A percentile compares a stretch with the other conserved stretches of the same genome.
Conservation (phyloP, 2,329 filamentous ascomycete genomes). For the Shiraia sp. region DNA sequence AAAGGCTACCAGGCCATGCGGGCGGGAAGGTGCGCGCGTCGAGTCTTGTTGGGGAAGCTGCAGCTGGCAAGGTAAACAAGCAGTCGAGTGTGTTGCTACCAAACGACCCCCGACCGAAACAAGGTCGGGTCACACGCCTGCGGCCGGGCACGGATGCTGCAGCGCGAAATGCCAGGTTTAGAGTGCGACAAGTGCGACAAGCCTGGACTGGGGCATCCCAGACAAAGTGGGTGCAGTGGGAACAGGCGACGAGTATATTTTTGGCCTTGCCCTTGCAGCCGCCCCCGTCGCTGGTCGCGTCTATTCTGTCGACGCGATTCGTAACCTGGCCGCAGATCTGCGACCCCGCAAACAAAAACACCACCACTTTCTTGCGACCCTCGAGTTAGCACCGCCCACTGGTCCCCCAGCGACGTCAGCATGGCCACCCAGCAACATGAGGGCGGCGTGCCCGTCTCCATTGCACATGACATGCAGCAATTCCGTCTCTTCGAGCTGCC, state of each 20-base stretch:
- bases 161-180: slow-evolving; percentile 22
- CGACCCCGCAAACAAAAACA: slow-evolving; percentile 26
- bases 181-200: slow-evolving; percentile 29
- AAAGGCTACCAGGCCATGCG: slow-evolving; percentile 11
- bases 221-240: slow-evolving; percentile 3
- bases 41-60: slow-evolving; percentile 9
- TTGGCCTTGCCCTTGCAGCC: slow-evolving; percentile 8
- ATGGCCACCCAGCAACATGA: slow-evolving; percentile 51
- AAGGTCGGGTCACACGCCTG: slow-evolving; percentile 17
- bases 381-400: slow-evolving; percentile 9
- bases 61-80: slow-evolving; percentile 24
- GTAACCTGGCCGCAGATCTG: slow-evolving; percentile 15
- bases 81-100: slow-evolving; percentile 11
- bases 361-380: slow-evolving; percentile 9
- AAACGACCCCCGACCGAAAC: slow-evolving; percentile 26
- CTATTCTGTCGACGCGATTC: slow-evolving; percentile 3
- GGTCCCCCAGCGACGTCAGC: slow-evolving; percentile 4
- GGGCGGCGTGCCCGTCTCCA: slow-evolving; percentile 48
- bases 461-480: slow-evolving; percentile 53
- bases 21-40: slow-evolving; percentile 12
- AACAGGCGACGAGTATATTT: slow-evolving; percentile 22
- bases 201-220: slow-evolving; percentile 17
- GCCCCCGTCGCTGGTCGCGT: slow-evolving; percentile 16
- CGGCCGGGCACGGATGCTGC: slow-evolving; percentile 30
- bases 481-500: slow-evolving; percentile 66